Base-by-base conservation (phyloP, 371 early-diverging fungal genomes). In the Aphelidium insulamus region DNA sequence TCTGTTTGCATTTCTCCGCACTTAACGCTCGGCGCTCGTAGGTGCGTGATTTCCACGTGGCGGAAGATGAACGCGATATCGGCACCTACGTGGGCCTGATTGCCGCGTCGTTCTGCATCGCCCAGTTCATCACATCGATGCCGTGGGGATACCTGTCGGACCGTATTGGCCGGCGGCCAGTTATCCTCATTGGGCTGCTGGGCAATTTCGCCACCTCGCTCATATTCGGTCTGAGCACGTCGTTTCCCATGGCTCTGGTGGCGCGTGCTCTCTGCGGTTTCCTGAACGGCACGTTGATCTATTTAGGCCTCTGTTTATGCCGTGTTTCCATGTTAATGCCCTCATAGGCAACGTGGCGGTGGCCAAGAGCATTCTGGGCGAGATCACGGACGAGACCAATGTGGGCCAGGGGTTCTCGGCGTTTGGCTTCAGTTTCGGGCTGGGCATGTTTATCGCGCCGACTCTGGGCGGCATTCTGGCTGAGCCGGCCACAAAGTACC, bases 331-430 rank as follows among this genome's bases (percentile, higher is more conserved):
- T 11, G 21, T 21, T 2, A 18, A 12, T 4, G 26, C 26, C 14
- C 14, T 32, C 17, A 20, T 33, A 56, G 76, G 77, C 10, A 90
- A 84, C 39, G 57, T 75, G n/a, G 77, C 75, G 5, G 78, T 82
- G 1, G 56, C 75, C 18, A 85, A 85, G 48, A 70, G 74, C n/a
- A 72, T 82, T 52, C 50, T 85, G 17, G 78, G 77, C 3, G 91
- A 90, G 45, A 54, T 84, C 31, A 75, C 81, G 3, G 77, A 82
- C 40, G 45, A 57, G 6, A 68, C 77, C 0, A 86, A 83, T 42
- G 66, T 70, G 40, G 66, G 65, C 17, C 48, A 45, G 27, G 38
- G 56, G 1, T 77, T 75, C 45, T 50, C 67, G 6, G 28, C 74
- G 30, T 72, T 73, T 55, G 75, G 74, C 0, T 59, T 66, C 29